Evolutionary conservation across 228 moss, liverwort and hornwort genomes (phyloP).

Genomic region (Sphagnum magellanicum): DNA sequence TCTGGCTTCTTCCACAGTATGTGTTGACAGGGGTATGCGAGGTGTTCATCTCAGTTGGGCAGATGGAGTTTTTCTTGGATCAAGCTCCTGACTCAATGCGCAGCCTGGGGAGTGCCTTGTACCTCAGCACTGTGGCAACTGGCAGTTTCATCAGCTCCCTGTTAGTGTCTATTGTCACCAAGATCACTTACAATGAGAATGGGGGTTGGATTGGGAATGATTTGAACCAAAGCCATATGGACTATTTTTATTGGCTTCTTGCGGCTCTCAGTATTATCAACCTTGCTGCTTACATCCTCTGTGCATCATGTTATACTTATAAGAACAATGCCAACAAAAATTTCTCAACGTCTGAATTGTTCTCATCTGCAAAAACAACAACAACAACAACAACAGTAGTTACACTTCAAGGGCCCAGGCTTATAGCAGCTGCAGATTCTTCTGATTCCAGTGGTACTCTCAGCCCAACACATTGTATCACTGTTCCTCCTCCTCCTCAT

Average conservation of each 20-base stretch:
- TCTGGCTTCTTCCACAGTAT: slow-evolving; percentile 97
- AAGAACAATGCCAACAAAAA: slow-evolving; percentile 26
- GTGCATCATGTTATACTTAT: slow-evolving; percentile 75
- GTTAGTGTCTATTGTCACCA: slow-evolving; percentile 80
- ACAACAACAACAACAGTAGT: background rate
- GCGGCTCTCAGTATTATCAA: slow-evolving; percentile 69
- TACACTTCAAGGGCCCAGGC: slow-evolving; percentile 2
- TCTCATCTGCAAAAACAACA: slow-evolving; percentile 4
- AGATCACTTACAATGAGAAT: slow-evolving; percentile 68
- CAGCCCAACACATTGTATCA: slow-evolving; percentile 23
- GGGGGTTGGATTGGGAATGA: slow-evolving; percentile 99
- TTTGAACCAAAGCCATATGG: slow-evolving; percentile 77
- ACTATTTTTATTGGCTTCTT: slow-evolving; percentile 99
- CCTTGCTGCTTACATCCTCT: slow-evolving; percentile 40
- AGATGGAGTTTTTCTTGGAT: slow-evolving; percentile 98
- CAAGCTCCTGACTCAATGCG: slow-evolving; percentile 98
- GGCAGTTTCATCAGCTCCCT: slow-evolving; percentile 96
- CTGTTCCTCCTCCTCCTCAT: no score
- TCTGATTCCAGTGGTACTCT: slow-evolving; percentile 44
- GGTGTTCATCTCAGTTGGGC: slow-evolving; percentile 97
- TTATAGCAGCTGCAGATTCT: slow-evolving; percentile 25
- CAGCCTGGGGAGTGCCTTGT: slow-evolving; percentile 86
- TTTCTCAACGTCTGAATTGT: slow-evolving; percentile 6
- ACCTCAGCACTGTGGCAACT: slow-evolving; percentile 94
- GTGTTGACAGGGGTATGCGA: slow-evolving; percentile 85